Evolutionary conservation across 2,329 filamentous ascomycete species (phyloP), one percentile per base, ranked within the genome.

Genomic region (Hypoxylon sp.): DNA sequence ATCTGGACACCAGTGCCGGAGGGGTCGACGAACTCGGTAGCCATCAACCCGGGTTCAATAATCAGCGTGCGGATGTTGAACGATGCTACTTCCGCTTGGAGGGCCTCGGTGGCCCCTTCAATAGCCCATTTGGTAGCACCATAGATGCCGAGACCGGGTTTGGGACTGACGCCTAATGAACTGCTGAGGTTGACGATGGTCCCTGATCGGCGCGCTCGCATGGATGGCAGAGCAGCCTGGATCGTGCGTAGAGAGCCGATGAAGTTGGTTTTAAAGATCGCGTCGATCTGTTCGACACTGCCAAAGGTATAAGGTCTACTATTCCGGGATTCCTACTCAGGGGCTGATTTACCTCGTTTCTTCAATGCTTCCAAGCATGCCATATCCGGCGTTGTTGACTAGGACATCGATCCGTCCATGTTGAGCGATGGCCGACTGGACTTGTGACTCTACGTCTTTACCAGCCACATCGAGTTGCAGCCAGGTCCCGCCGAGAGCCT

Each of bases 121-220:
- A 74, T n/a, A 11, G 73, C 73, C 4, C 36, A 66, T 36, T 74
- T 74, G 22, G 71, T 72, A 8, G 72, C 68, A 1, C 20, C 26
- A 32, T 75, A 74, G 7, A 70, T 64, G 28, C 70, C 70, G 2
- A 75, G 57, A 6, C 60, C 69, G 2, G 72, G 70, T n/a, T 40
- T 9, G 2, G 65, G 53, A 2, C 18, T 11, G 7, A 70, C 14
- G 11, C 33, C 70, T n/a, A 30, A 50, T 2, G 68, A 40, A 50
- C 72, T 73, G 53, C 71, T 69, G 28, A 75, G 64, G 42, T 74
- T 74, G 48, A 75, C 68, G 40, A 75, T 75, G n/a, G 72, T 73
- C 9, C 73, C 73, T n/a, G 69, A 58, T 16, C 68, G 67, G 11
- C 61, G 70, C 26, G 68, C 40, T 22, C 73, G 69, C 73, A 75